Conservation (phyloP, 75 land plant genomes). For the Pinus taeda region DNA sequence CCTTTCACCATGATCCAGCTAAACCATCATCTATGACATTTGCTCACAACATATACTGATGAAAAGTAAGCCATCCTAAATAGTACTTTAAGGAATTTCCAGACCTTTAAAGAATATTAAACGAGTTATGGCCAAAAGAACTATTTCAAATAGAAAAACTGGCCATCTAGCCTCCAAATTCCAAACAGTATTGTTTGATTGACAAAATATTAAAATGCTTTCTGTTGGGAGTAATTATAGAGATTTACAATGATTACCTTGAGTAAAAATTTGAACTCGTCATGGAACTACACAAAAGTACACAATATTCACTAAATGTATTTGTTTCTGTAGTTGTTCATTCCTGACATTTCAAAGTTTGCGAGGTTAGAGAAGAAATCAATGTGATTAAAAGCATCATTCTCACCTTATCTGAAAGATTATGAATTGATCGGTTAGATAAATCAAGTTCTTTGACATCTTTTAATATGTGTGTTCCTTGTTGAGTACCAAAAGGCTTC, state of each 20-base stretch:
- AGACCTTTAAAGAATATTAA: not conserved
- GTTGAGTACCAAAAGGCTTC: slow-evolving; percentile 15
- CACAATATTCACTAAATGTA: too few relatives aligned
- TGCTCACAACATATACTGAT: not conserved
- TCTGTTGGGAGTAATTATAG: too few relatives aligned
- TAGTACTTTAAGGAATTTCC: not conserved
- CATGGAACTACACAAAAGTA: too few relatives aligned
- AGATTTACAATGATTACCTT: too few relatives aligned
- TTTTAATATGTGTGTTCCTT: slow-evolving; percentile 24
- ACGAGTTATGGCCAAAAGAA: not conserved
- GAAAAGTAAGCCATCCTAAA: not conserved
- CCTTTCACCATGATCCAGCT: not conserved
- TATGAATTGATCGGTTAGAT: slow-evolving; percentile 66
- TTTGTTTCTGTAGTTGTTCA: too few relatives aligned
- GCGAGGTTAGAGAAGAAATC: not conserved
- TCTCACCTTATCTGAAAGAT: slow-evolving; percentile 59
- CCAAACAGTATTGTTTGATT: not conserved
- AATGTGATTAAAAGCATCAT: not conserved
- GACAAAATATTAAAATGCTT: not conserved
- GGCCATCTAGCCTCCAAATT: not conserved
- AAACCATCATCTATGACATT: not conserved
- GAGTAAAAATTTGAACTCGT: too few relatives aligned
- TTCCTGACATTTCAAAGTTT: too few relatives aligned
- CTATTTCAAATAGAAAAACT: not conserved
- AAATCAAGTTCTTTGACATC: slow-evolving; percentile 67